These are phyloP conservation scores for Botryotinia narcissicola DNA, from an alignment of 2,329 filamentous ascomycete genomes.

Conservation along the genomic window DNA sequence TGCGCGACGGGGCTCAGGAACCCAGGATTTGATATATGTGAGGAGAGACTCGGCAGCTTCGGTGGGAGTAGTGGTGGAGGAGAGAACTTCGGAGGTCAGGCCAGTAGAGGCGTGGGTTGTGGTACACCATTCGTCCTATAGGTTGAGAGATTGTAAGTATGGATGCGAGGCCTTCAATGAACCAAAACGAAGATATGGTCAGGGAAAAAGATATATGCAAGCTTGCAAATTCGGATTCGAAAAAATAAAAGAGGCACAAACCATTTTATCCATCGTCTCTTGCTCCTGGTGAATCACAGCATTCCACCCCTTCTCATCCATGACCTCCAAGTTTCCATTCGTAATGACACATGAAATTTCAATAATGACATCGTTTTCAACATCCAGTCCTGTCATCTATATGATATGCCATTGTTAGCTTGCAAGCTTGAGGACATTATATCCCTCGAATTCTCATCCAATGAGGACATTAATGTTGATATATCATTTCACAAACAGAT, in stretches of 20 bases:
- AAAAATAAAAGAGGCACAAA: constrained; percentile 18
- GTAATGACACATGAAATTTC: constrained; percentile 93
- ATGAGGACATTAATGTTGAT: neutral
- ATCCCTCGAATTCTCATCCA: neutral
- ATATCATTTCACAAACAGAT: neutral
- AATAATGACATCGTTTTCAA: constrained; percentile 77
- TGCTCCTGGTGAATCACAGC: constrained; percentile 72
- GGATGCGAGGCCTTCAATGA: neutral
- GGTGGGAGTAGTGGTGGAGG: constrained; percentile 69
- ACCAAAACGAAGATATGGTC: no score
- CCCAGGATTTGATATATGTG: constrained; percentile 69
- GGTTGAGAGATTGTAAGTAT: neutral
- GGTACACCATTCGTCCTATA: constrained; percentile 77
- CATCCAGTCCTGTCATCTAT: constrained; percentile 89
- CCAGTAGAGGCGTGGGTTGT: constrained; percentile 77
- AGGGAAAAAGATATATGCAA: neutral
- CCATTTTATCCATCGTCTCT: constrained; percentile 70
- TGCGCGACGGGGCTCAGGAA: constrained; percentile 64
- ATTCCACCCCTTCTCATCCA: constrained; percentile 78
- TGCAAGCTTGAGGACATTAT: neutral
- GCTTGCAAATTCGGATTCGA: no score
- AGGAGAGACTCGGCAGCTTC: constrained; percentile 69
- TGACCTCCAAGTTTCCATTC: constrained; percentile 69
- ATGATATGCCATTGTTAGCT: constrained; percentile 26
- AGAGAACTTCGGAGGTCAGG: constrained; percentile 71